Evolutionary conservation across 2,329 filamentous ascomycete genomes (phyloP).

Genomic region (Cadophora sp.): DNA sequence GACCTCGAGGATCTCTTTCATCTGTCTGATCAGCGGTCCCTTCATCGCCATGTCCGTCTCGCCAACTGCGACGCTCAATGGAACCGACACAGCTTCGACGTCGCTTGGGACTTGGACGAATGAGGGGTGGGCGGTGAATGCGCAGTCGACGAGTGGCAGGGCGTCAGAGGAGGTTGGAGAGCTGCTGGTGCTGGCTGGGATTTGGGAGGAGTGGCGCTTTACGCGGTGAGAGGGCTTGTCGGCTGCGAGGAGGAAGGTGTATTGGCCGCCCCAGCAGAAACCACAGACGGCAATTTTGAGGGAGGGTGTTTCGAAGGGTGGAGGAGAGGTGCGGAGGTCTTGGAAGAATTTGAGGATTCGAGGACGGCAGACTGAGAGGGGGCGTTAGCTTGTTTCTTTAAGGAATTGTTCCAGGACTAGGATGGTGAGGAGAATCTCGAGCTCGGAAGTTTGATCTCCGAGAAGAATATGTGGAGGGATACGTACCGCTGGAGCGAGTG

Average conservation of each 20-base stretch:
- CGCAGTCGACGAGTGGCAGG: conserved; percentile 54
- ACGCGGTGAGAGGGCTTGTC: conserved; percentile 42
- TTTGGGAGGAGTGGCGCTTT: conserved; percentile 27
- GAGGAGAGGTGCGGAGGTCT: conserved; percentile 43
- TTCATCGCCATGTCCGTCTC: conserved; percentile 52
- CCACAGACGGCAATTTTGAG: conserved; percentile 60
- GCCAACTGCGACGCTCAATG: conserved; percentile 55
- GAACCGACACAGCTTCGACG: conserved; percentile 49
- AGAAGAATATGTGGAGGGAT: not conserved
- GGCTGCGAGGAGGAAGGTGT: conserved; percentile 56
- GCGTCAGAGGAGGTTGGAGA: not conserved
- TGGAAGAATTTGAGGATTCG: conserved; percentile 48
- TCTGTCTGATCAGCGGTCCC: conserved; percentile 32
- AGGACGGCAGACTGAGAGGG: conserved; percentile 39
- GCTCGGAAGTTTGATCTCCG: not conserved
- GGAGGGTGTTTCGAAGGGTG: conserved; percentile 39
- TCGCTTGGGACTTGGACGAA: conserved; percentile 55
- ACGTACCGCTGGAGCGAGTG: conserved; percentile 27
- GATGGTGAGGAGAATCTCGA: too few relatives aligned
- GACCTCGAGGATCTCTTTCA: conserved; percentile 41
- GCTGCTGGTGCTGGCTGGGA: not conserved
- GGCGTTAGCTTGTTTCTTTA: not conserved
- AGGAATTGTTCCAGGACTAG: not conserved
- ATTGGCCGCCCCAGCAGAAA: conserved; percentile 69
- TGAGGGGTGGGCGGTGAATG: conserved; percentile 60